Percentiles rank a stretch among this genome's conserved stretches.
Evolutionary conservation across 148 eudicot genomes (phyloP).

Genomic region (Linanthus parryae): DNA sequence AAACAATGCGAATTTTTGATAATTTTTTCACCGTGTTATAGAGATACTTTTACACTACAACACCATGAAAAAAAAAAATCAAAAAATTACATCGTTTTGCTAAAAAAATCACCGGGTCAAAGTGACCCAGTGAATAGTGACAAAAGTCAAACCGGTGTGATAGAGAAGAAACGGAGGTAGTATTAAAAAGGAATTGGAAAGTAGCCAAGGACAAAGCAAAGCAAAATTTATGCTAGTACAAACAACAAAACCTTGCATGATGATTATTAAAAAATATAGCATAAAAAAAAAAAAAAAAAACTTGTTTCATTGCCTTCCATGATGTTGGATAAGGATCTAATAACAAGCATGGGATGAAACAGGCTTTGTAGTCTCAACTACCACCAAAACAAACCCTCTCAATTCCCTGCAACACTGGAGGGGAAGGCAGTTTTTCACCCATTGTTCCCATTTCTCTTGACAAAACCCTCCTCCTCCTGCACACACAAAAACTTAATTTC

Average conservation of each 20-base stretch:
- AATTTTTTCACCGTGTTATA: no score
- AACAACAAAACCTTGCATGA: no score
- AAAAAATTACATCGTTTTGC: no score
- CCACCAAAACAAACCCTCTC: conserved; percentile 24
- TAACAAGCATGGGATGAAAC: conserved; percentile 23
- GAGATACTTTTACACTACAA: no score
- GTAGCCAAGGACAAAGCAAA: background rate
- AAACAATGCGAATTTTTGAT: no score
- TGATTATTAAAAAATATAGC: no score
- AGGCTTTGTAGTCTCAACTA: conserved; percentile 26
- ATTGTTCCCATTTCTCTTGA: conserved; percentile 34
- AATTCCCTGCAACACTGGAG: conserved; percentile 11
- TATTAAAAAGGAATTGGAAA: background rate
- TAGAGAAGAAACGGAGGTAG: no score
- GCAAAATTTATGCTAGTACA: background rate
- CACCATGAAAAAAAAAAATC: no score
- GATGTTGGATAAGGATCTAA: conserved; percentile 20
- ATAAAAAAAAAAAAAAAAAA: no score
- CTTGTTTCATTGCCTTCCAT: conserved; percentile 10
- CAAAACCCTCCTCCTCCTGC: conserved; percentile 14
- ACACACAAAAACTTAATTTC: background rate
- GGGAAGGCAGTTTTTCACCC: conserved; percentile 15
- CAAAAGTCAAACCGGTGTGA: no score
- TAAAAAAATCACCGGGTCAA: no score
- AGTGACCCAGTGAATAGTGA: no score